Evolutionary conservation across 345 rosid species (phyloP), one percentile per base, ranked within the genome.

Genomic region (Syzygium grande): DNA sequence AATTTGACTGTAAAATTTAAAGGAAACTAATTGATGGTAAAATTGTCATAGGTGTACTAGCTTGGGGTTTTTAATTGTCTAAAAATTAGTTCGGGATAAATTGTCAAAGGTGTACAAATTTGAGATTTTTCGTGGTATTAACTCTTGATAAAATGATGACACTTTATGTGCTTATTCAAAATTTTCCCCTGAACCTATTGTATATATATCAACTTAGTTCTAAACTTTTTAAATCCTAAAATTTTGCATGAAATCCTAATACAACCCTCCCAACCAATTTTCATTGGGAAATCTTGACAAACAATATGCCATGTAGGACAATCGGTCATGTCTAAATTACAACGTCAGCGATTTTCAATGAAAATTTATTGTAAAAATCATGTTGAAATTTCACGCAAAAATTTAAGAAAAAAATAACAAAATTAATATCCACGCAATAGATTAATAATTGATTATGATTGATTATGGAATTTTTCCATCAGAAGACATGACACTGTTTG

Each of bases 341-440:
- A 1, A 9, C 0, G 10, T 9, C 1, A 17, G 6, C 0, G 0
- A 19, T 73, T 19, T 68, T 0, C 43, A 4, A 10, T 7, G 2
- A 34, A 34, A 73, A 34, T 19, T 73, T 1, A 11, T 1, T 0
- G 7, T 1, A 34, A 38, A 9, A 5, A 63, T 27, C 29, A 68
- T 1, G 0, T 68, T 4, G 6, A 17, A 68, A 68, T 16, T 65
- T 65, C 3, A 1, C 3, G 2, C 17, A 30, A 16, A 30, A 3
- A 0, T 65, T 15, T 29, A 1, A 1, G 6, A 16, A 25, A 0
- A 5, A 27, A 59, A 2, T 59, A 25, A 3, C 11, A 11, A 59
- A 58, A 25, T 27, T 11, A 0, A 59, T 51, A 8, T 51, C 11
- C 7, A 43, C 7, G 6, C 46, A 43, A 55, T 21, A 55, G 4